Evolutionary conservation across 805 yeast genomes (phyloP).

Genomic region (Lachancea nothofagi): DNA sequence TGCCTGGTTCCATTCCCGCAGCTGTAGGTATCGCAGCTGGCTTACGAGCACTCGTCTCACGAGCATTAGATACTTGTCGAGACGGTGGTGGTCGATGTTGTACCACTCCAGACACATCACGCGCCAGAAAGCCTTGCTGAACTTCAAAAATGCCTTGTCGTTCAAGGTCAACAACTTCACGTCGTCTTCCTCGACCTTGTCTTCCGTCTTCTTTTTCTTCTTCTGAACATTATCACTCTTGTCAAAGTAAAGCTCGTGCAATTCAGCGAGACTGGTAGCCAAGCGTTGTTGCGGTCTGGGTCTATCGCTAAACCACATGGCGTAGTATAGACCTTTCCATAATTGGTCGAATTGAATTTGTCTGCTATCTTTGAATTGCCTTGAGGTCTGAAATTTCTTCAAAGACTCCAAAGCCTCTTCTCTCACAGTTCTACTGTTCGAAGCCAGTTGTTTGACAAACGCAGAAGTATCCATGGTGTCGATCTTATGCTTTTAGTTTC

Average conservation of each 20-base stretch:
- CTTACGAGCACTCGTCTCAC: constrained; percentile 71
- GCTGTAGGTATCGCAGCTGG: constrained; percentile 51
- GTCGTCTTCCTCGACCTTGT: constrained; percentile 2
- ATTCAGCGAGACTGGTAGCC: constrained; percentile 63
- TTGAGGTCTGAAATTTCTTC: constrained; percentile 47
- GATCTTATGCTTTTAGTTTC: constrained; percentile 3
- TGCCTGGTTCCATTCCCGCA: constrained; percentile 48
- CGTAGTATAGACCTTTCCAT: constrained; percentile 93
- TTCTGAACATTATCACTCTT: constrained; percentile 26
- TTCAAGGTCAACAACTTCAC: constrained; percentile 13
- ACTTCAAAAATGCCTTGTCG: constrained; percentile 39
- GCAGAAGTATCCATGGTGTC: constrained; percentile 36
- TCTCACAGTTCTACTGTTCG: constrained; percentile 69
- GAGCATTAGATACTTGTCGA: constrained; percentile 80
- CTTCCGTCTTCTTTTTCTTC: background rate
- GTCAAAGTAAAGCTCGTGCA: constrained; percentile 30
- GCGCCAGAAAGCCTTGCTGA: constrained; percentile 74
- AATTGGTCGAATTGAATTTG: constrained; percentile 66
- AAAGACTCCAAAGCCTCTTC: constrained; percentile 66
- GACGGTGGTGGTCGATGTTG: constrained; percentile 70
- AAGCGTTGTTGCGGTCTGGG: constrained; percentile 87
- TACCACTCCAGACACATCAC: constrained; percentile 80
- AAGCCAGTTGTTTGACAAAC: constrained; percentile 77
- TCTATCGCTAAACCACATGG: constrained; percentile 96
- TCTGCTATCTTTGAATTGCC: constrained; percentile 38